These are phyloP conservation scores for Apodospora peruviana DNA, from an alignment of 495 filamentous ascomycete species.

Conservation along the genomic window DNA sequence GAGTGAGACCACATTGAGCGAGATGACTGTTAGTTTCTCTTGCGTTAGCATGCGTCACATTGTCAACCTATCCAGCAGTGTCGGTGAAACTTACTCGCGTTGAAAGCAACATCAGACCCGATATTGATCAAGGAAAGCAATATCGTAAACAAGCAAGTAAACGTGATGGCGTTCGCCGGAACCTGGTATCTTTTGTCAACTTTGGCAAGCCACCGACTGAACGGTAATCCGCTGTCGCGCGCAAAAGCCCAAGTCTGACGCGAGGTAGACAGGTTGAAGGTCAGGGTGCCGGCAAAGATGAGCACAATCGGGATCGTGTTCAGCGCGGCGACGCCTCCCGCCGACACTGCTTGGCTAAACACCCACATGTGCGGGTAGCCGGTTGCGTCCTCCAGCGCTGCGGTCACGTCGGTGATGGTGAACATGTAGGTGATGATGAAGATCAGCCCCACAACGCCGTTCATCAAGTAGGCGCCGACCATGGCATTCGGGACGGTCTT, in stretches of 20 bases:
- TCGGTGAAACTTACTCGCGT: background rate
- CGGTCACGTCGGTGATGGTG: background rate
- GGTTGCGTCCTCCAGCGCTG: background rate
- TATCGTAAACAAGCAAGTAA: background rate
- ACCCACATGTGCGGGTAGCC: background rate
- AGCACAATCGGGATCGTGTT: background rate
- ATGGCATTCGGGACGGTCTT: background rate
- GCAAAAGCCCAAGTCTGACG: background rate
- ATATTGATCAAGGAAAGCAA: background rate
- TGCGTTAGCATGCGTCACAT: no score
- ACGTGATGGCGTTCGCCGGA: background rate
- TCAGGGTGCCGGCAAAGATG: background rate
- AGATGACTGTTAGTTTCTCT: background rate
- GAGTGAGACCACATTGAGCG: background rate
- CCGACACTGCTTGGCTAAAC: background rate
- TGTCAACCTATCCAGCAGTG: no score
- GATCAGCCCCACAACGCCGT: background rate
- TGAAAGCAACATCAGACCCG: background rate
- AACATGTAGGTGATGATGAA: background rate
- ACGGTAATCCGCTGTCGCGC: background rate
- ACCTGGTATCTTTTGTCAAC: background rate
- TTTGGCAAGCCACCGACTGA: background rate
- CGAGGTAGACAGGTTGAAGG: background rate
- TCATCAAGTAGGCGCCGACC: background rate
- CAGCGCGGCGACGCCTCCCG: background rate